Conservation (phyloP, 2,329 filamentous ascomycete genomes). For the Ophiostoma triangulosporum region DNA sequence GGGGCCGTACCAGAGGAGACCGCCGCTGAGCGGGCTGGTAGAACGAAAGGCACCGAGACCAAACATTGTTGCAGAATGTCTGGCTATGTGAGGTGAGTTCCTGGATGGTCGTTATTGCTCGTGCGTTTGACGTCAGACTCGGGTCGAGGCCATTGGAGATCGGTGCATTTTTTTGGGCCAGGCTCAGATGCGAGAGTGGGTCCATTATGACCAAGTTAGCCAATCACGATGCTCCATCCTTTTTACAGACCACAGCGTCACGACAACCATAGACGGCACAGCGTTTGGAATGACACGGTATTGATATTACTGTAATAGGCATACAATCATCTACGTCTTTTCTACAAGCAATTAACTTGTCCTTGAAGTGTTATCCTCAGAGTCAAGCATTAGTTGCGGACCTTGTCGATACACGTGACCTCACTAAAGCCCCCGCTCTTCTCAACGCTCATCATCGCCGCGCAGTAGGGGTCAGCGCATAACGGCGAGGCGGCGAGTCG, state of each 20-base stretch:
- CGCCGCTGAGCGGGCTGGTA: slow-evolving; percentile 61
- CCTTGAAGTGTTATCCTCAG: too few relatives aligned
- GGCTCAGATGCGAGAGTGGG: neutral
- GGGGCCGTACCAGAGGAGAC: slow-evolving; percentile 60
- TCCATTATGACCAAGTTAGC: neutral
- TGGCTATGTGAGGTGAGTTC: neutral
- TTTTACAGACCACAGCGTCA: too few relatives aligned
- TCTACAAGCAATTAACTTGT: too few relatives aligned
- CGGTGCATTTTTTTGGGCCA: slow-evolving; percentile 6
- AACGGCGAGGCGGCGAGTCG: neutral
- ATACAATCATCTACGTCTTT: too few relatives aligned
- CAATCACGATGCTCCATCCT: neutral
- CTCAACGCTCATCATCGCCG: neutral
- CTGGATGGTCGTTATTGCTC: neutral
- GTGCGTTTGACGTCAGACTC: neutral
- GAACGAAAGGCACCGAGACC: slow-evolving; percentile 69
- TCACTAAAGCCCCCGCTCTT: neutral
- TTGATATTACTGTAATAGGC: too few relatives aligned
- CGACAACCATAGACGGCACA: too few relatives aligned
- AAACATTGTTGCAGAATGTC: slow-evolving; percentile 48
- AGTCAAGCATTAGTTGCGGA: too few relatives aligned
- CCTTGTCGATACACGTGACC: neutral
- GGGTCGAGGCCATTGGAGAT: neutral
- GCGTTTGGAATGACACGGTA: too few relatives aligned
- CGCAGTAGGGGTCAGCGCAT: neutral